Conservation (phyloP, 2,329 filamentous ascomycete genomes). For the Pseudocercospora fuligena region DNA sequence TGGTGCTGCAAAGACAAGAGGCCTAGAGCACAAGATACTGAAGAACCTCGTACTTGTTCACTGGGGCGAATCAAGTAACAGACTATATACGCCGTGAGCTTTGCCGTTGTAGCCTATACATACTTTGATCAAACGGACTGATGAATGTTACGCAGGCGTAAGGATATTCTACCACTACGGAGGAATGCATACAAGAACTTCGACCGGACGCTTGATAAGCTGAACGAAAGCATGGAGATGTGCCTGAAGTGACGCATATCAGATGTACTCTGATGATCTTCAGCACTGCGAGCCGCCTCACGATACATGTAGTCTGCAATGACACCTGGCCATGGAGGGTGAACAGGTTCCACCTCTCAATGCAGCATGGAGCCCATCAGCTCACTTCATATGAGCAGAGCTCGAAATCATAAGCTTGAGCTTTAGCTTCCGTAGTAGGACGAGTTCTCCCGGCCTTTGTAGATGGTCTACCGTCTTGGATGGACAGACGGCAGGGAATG, state of each 20-base stretch:
- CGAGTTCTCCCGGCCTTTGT: neutral
- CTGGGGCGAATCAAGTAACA: conserved; percentile 48
- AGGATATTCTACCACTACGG: conserved; percentile 13
- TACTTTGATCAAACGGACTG: neutral
- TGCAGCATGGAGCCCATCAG: neutral
- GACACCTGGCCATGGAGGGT: neutral
- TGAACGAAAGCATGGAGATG: conserved; percentile 74
- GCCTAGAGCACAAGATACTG: conserved; percentile 73
- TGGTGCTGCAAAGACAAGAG: conserved; percentile 65
- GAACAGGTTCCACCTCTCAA: neutral
- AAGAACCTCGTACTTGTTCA: conserved; percentile 65
- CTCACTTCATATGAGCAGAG: neutral
- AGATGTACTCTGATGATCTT: neutral
- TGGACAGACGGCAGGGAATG: neutral
- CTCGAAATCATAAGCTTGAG: neutral
- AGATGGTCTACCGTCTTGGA: neutral
- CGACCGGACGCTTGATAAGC: conserved; percentile 71
- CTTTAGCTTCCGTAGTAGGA: neutral
- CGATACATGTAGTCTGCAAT: neutral
- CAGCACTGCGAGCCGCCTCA: neutral
- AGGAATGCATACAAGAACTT: conserved; percentile 62
- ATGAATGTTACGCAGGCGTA: neutral
- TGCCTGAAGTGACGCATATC: conserved; percentile 49
- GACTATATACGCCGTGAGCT: neutral
- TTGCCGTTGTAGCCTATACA: neutral